These are phyloP conservation scores for Chrysanthemum seticuspe DNA, from an alignment of 129 eudicot genomes.

Conservation along the genomic window DNA sequence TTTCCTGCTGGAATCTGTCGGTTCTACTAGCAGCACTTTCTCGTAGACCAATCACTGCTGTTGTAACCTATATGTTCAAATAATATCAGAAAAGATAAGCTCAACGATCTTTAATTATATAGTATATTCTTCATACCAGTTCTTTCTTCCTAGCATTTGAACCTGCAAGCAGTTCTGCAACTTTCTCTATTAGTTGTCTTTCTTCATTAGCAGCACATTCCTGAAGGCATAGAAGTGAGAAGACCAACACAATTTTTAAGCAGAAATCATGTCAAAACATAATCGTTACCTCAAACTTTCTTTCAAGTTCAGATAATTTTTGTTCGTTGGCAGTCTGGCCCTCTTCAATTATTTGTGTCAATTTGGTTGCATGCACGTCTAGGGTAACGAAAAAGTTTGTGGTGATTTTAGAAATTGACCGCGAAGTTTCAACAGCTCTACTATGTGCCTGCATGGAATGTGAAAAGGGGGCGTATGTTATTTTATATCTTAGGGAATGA, in stretches of 20 bases:
- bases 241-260: not conserved
- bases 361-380: slow-evolving; percentile 71
- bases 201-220: slow-evolving; percentile 89
- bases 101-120: not conserved
- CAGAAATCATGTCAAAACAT: not conserved
- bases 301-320: slow-evolving; percentile 73
- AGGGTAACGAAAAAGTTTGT: slow-evolving; percentile 69
- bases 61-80: slow-evolving; percentile 53
- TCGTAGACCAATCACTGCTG: slow-evolving; percentile 70
- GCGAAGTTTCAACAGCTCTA: slow-evolving; percentile 72
- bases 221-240: slow-evolving; percentile 25
- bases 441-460: slow-evolving; percentile 63
- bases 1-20: slow-evolving; percentile 65
- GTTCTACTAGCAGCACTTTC: slow-evolving; percentile 74
- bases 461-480: not conserved
- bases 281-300: slow-evolving; percentile 72
- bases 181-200: slow-evolving; percentile 73
- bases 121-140: slow-evolving; percentile 48
- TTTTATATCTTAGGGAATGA: no score
- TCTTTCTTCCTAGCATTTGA: slow-evolving; percentile 89
- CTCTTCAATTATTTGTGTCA: slow-evolving; percentile 77
- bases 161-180: slow-evolving; percentile 89
- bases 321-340: slow-evolving; percentile 78
- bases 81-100: no score
- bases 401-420: slow-evolving; percentile 77